A percentile compares a stretch with the other conserved stretches of the same genome.
Evolutionary conservation across 1,284 basidiomycete species (phyloP).

Genomic region (Phellopilus nigrolimitatus): DNA sequence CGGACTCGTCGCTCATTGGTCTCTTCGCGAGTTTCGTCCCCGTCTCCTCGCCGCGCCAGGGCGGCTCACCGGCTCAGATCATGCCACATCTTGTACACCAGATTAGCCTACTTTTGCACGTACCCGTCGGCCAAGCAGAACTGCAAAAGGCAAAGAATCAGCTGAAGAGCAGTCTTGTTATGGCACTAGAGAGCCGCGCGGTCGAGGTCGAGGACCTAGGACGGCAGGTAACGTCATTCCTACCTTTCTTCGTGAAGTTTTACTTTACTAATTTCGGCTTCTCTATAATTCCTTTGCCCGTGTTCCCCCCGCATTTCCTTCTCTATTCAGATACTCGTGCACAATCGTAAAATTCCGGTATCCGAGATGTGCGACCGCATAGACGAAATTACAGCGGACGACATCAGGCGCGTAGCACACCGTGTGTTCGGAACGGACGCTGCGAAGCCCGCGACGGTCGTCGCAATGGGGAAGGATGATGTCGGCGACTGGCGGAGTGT

Average conservation of each 20-base stretch:
- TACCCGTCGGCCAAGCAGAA: constrained; percentile 63
- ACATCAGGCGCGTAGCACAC: constrained; percentile 68
- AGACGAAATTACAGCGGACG: constrained; percentile 71
- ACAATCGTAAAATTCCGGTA: constrained; percentile 81
- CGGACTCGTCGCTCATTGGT: constrained; percentile 92
- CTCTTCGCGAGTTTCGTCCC: constrained; percentile 90
- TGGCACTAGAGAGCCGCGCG: constrained; percentile 90
- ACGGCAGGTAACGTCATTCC: constrained; percentile 50
- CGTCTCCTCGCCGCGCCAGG: constrained; percentile 48
- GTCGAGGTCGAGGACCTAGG: constrained; percentile 91
- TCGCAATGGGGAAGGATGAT: constrained; percentile 72
- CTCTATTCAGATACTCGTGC: constrained; percentile 74
- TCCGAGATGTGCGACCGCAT: constrained; percentile 92
- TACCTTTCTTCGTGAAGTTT: not conserved
- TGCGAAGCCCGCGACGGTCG: constrained; percentile 60
- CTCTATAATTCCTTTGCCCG: not conserved
- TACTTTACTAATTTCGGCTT: constrained; percentile 5
- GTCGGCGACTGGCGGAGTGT: constrained; percentile 54
- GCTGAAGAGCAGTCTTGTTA: constrained; percentile 89
- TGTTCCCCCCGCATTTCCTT: constrained; percentile 6
- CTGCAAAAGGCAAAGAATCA: constrained; percentile 92
- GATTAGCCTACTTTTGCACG: constrained; percentile 67
- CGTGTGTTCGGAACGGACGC: constrained; percentile 65
- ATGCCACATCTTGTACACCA: constrained; percentile 87
- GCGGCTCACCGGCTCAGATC: constrained; percentile 66